These are phyloP conservation scores for Zygosaccharomyces siamensis DNA, from an alignment of 805 yeast genomes.

Conservation along the genomic window DNA sequence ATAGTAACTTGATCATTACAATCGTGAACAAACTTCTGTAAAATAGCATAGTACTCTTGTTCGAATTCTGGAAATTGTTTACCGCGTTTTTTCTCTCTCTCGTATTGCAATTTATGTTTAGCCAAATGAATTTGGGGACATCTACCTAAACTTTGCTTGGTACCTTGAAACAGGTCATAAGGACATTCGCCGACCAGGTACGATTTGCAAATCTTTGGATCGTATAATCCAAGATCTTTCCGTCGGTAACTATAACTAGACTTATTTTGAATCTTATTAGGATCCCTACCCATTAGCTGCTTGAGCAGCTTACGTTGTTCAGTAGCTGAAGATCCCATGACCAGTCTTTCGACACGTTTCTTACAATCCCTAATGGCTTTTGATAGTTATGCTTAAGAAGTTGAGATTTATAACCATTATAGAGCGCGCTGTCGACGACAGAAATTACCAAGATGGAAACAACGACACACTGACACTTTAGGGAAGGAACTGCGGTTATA, in stretches of 20 bases:
- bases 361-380: neutral
- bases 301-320: slow-evolving; percentile 70
- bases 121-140: slow-evolving; percentile 76
- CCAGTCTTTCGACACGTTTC: neutral
- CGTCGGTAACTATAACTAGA: slow-evolving; percentile 36
- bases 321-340: slow-evolving; percentile 50
- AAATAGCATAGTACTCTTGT: slow-evolving; percentile 40
- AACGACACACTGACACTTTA: neutral
- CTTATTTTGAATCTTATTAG: slow-evolving; percentile 21
- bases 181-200: slow-evolving; percentile 86
- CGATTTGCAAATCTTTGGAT: slow-evolving; percentile 66
- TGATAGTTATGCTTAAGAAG: neutral
- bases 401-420: neutral
- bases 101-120: slow-evolving; percentile 67
- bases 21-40: slow-evolving; percentile 57
- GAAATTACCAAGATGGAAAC: neutral
- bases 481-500: no score
- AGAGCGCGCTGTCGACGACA: neutral
- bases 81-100: slow-evolving; percentile 41
- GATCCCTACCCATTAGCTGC: slow-evolving; percentile 57
- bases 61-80: slow-evolving; percentile 44
- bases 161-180: slow-evolving; percentile 72
- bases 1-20: slow-evolving; percentile 59
- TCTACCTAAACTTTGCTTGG: slow-evolving; percentile 76
- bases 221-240: slow-evolving; percentile 38